These are phyloP conservation scores for Pestalotiopsis sp. DNA, from an alignment of 2,329 filamentous ascomycete species.

Conservation along the genomic window DNA sequence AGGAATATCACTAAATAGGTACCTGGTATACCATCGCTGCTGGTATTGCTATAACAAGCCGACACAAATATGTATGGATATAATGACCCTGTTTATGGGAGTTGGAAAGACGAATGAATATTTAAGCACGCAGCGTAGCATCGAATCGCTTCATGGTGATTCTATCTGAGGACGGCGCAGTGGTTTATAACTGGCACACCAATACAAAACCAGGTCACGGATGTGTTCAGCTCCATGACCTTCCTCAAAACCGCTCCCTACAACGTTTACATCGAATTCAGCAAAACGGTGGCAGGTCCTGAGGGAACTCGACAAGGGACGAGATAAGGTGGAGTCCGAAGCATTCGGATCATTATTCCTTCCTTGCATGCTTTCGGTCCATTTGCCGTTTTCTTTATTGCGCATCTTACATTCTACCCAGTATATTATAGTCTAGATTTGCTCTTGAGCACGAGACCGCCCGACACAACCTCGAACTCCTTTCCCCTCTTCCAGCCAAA, in stretches of 20 bases:
- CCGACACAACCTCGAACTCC: slow-evolving; percentile 69
- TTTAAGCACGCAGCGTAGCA: too few species aligned
- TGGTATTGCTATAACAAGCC: too few species aligned
- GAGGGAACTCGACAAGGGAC: slow-evolving; percentile 47
- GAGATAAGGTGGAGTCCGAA: slow-evolving; percentile 58
- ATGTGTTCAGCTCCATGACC: slow-evolving; percentile 75
- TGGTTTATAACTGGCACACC: too few species aligned
- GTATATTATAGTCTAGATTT: slow-evolving; percentile 41
- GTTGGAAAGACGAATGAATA: too few species aligned
- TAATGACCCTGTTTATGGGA: too few species aligned
- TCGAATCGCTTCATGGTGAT: too few species aligned
- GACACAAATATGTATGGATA: too few species aligned
- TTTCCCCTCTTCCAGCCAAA: slow-evolving; percentile 73
- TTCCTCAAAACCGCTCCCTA: slow-evolving; percentile 82
- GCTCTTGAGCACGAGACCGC: slow-evolving; percentile 58
- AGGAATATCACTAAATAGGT: too few species aligned
- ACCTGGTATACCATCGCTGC: too few species aligned
- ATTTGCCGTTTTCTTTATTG: not conserved
- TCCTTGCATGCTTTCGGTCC: too few species aligned
- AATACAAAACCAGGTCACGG: slow-evolving; percentile 31
- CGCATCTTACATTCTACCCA: not conserved
- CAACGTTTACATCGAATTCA: slow-evolving; percentile 64
- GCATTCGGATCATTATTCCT: slow-evolving; percentile 47
- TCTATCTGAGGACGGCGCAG: too few species aligned
- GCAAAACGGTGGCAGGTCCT: slow-evolving; percentile 45